phyloP scores from a whole-genome alignment of 78 protist species.

The Dictyostelium discoideum region DNA sequence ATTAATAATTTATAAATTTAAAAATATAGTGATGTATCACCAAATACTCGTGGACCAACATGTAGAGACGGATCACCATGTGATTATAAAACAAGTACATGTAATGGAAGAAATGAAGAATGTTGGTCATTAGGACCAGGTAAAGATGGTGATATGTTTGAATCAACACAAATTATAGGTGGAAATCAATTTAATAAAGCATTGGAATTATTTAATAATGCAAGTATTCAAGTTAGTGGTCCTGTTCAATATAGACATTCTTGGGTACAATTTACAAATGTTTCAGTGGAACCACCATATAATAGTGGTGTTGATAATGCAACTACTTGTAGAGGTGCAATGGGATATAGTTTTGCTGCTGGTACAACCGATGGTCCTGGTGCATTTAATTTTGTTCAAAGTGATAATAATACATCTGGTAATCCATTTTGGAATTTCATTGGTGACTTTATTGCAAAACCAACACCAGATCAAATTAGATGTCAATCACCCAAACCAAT shows the following conservation, averaged over 20 bases:
- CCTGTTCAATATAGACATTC: constrained; percentile 67
- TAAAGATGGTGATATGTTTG: constrained; percentile 64
- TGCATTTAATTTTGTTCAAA: constrained; percentile 86
- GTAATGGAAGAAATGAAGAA: constrained; percentile 76
- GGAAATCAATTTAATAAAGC: constrained; percentile 76
- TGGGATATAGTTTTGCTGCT: constrained; percentile 90
- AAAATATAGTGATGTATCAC: constrained; percentile 73
- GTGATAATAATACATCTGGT: constrained; percentile 70
- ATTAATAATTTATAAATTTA: too few species aligned
- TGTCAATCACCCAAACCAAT: constrained; percentile 91
- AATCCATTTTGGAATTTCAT: constrained; percentile 84
- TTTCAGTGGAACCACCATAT: constrained; percentile 46
- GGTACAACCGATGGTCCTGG: constrained; percentile 94
- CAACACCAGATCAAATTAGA: constrained; percentile 74
- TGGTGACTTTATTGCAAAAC: constrained; percentile 54
- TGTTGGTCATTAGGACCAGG: constrained; percentile 84
- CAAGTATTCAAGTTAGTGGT: constrained; percentile 42
- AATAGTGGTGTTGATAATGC: background rate
- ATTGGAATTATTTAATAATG: constrained; percentile 33
- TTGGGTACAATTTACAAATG: constrained; percentile 66
- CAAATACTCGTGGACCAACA: constrained; percentile 85
- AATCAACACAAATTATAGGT: constrained; percentile 83
- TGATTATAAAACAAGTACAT: constrained; percentile 47
- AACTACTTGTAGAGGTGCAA: constrained; percentile 82
- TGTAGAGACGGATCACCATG: constrained; percentile 81